A percentile compares a stretch with the other conserved stretches of the same genome.
phyloP scores from a whole-genome alignment of 805 yeast genomes.

The Sugiyamaella lignohabitans region DNA sequence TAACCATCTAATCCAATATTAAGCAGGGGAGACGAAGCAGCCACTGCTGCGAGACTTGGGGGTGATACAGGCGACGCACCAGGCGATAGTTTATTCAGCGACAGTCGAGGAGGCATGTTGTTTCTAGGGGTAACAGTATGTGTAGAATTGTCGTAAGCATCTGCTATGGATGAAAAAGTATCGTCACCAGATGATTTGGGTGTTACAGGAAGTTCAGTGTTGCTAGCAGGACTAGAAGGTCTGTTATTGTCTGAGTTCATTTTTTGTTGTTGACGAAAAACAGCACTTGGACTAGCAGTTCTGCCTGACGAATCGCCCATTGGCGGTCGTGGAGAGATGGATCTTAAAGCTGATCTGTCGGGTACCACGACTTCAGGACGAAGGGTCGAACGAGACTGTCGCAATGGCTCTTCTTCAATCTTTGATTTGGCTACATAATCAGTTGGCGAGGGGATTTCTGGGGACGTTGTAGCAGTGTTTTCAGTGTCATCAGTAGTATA shows the following conservation, averaged over 20 bases:
- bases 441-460: background rate
- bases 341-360: slow-evolving; percentile 16
- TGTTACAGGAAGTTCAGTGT: background rate
- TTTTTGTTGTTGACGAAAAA: too few species aligned
- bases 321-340: slow-evolving; percentile 16
- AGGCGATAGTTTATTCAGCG: background rate
- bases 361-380: slow-evolving; percentile 11
- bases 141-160: too few species aligned
- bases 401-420: too few species aligned
- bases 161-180: too few species aligned
- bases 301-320: background rate
- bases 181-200: background rate
- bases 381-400: background rate
- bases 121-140: background rate
- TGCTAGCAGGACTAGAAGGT: background rate
- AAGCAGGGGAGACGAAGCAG: too few species aligned
- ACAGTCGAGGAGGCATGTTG: background rate
- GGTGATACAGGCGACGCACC: background rate
- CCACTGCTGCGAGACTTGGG: background rate
- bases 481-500: background rate
- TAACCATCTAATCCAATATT: background rate
- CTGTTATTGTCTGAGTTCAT: background rate
- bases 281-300: background rate
- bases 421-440: too few species aligned
- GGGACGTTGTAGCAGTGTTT: background rate